Base-by-base conservation (phyloP, 805 yeast genomes). In the Ogataea minuta region DNA sequence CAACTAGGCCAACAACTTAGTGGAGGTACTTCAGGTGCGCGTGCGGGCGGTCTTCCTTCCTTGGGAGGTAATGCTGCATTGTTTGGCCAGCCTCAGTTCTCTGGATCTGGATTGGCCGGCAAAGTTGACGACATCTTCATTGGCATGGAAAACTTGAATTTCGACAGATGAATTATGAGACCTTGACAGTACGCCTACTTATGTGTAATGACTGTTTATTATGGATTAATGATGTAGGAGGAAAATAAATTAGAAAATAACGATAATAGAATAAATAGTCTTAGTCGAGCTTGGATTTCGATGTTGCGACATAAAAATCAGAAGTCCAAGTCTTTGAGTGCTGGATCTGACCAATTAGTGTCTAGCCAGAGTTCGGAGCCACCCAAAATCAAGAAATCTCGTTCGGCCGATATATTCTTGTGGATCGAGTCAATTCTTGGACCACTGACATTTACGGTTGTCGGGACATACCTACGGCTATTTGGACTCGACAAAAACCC, bases 381-480 rank as follows among this genome's bases (percentile, higher is more conserved):
- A 19, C 31, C 16, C 21, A 5, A 19, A 8, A 19, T 19, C 21
- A 19, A 19, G 8, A 19, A 19, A 8, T 8, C 21, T 19, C 21
- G 21, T 5, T 19, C 8, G 21, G 9, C n/a, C 11, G 31, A 27
- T 5, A 25, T 29, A 11, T 19, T 21, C 16, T 12, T 32, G 6
- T 11, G 11, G n/a, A 13, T 44, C 3, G 72, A 70, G 50, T 50
- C 68, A 4, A 36, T 60, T 31, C 36, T 65, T 13, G 70, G 71
- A 35, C 78, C 81, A 2, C 19, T 74, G 4, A 5, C 69, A 1
- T 57, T 76, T 32, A 74, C 80, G 0, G 47, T 53, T 0, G 14
- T 74, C 4, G 70, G 85, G 3, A 63, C 74, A 20, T 75, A 68
- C 44, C 73, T 80, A 6, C 71, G 93, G 53, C 68, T 81, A 45